Evolutionary conservation across 805 yeast species (phyloP).

Genomic region (Yamadazyma philogaea): DNA sequence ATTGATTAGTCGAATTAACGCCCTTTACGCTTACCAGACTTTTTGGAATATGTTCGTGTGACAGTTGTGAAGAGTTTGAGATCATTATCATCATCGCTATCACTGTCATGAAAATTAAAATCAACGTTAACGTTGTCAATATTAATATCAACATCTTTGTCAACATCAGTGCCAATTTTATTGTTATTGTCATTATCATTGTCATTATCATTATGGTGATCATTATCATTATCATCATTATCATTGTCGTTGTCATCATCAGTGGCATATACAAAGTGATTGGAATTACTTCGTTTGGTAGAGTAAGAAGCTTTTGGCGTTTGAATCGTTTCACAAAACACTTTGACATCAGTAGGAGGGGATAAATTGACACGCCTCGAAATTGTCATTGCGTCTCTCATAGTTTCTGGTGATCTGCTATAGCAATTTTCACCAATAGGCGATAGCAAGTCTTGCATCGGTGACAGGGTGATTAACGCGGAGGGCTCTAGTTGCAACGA

Average conservation of each 20-base stretch:
- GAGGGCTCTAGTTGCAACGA: not conserved
- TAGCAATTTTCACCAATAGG: slow-evolving; percentile 10
- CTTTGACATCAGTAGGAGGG: not conserved
- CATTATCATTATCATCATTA: not conserved
- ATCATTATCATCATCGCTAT: not conserved
- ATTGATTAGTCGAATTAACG: slow-evolving; percentile 1
- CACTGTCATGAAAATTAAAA: not conserved
- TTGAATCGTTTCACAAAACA: not conserved
- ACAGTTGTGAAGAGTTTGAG: not conserved
- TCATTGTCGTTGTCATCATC: not conserved
- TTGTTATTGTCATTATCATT: not conserved
- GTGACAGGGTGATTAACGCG: slow-evolving; percentile 9
- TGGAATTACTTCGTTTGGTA: not conserved
- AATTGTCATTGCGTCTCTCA: not conserved
- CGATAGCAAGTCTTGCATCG: slow-evolving; percentile 7
- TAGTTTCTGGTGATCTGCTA: not conserved
- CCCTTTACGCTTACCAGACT: slow-evolving; percentile 8
- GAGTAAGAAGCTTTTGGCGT: not conserved
- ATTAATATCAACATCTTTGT: not conserved
- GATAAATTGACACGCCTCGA: not conserved
- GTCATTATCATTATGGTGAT: not conserved
- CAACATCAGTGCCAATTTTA: not conserved
- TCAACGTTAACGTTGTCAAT: not conserved
- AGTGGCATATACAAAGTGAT: not conserved
- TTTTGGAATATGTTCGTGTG: slow-evolving; percentile 5